Base-by-base conservation (phyloP, 2,329 filamentous ascomycete genomes). In the Paraconiothyrium brasiliense region DNA sequence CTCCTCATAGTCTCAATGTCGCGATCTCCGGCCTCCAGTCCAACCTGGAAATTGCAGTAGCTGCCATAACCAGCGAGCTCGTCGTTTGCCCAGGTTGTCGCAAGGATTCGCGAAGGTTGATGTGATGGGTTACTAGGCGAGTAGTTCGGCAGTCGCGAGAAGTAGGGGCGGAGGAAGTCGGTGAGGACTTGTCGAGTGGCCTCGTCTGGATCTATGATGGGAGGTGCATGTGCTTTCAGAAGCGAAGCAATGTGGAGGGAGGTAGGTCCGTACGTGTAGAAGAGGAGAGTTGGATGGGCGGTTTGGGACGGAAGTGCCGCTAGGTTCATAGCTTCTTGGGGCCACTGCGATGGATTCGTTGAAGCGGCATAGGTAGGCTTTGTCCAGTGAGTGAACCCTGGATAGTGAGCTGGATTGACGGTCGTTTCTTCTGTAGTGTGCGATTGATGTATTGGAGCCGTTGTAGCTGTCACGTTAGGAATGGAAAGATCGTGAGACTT, bases 1-100 rank as follows among this genome's bases (percentile, higher is more conserved):
- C 78, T 71, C 27, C 87, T 76, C 79, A 90, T 81, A 2, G 78
- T 74, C 74, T 90, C 85, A 51, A 97, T 87, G 74, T 96, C 91
- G 60, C 84, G 81, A 68, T 94, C 92, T 0, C 89, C 92, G 6
- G 87, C 82, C 67, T 87, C 82, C 50, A 94, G 74, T 0, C 92
- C 93, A 16, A 90, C 84, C 71, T 93, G 93, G 79, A 97, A 97
- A 76, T 97, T 97, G 55, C 85, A 87, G 76, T 97, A 97, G 68
- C 89, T 92, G 9, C 94, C 93, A 72, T 90, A 88, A 0, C 94
- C 93, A 0, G 93, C 91, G 35, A 93, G 85, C 16, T 91, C 87
- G 72, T 97, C 93, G 51, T 85, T 85, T 32, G 91, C 84, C 93
- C 93, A 97, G 60, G 86, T 84, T 0, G 93, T 96, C 0, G 91